A percentile compares a stretch with the other conserved stretches of the same genome.
Conservation (phyloP, 257 asterid species). For the Eustoma russellianum region DNA sequence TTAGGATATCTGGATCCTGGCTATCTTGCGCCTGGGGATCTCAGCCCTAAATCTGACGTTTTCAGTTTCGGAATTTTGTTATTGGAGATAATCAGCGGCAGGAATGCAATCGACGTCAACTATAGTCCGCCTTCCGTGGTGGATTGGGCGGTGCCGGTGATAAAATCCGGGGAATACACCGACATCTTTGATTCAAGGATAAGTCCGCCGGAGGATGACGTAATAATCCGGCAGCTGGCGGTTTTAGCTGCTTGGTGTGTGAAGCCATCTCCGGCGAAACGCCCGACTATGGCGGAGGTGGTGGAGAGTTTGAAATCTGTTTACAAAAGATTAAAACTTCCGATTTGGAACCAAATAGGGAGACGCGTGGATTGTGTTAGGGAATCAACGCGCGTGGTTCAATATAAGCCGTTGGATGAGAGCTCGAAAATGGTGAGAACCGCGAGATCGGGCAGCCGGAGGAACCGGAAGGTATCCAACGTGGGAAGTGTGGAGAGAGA, state of each 20-base stretch:
- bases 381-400: constrained; percentile 19
- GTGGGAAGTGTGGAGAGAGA: constrained; percentile 16
- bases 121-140: constrained; percentile 77
- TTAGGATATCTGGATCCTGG: constrained; percentile 83
- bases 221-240: constrained; percentile 35
- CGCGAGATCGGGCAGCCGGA: constrained; percentile 24
- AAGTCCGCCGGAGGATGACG: constrained; percentile 35
- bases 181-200: constrained; percentile 57
- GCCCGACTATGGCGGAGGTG: constrained; percentile 87
- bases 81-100: constrained; percentile 66
- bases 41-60: constrained; percentile 75
- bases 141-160: constrained; percentile 73
- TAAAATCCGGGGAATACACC: constrained; percentile 36
- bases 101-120: constrained; percentile 73
- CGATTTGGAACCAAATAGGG: constrained; percentile 33
- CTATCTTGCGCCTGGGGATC: constrained; percentile 80
- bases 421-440: constrained; percentile 32
- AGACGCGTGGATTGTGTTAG: constrained; percentile 47
- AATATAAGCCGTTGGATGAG: constrained; percentile 56
- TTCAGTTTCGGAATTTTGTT: constrained; percentile 77
- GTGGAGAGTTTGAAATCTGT: constrained; percentile 38
- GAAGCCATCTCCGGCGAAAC: constrained; percentile 33
- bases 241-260: constrained; percentile 64
- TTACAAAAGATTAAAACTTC: constrained; percentile 27
- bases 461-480: constrained; percentile 54